These are phyloP conservation scores for Blastomyces parvus DNA, from an alignment of 2,329 filamentous ascomycete genomes.

Conservation along the genomic window DNA sequence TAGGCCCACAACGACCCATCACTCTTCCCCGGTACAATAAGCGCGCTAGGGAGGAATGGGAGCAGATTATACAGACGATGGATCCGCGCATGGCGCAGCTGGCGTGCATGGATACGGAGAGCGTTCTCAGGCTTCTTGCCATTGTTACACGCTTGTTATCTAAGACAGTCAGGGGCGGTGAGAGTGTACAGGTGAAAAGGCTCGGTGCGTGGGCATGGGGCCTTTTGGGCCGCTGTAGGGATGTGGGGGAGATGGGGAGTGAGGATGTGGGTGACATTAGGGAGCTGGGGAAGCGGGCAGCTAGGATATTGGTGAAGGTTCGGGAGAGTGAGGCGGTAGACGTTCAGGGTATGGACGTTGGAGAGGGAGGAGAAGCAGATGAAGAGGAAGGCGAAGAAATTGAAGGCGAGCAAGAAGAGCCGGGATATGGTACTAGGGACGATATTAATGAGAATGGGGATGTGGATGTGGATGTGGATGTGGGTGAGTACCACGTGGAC, in stretches of 20 bases:
- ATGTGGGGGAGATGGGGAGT: conserved; percentile 63
- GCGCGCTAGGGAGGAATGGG: conserved; percentile 49
- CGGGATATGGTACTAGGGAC: not conserved
- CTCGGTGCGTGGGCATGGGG: conserved; percentile 82
- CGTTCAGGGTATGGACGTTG: conserved; percentile 16
- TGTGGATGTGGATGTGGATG: not conserved
- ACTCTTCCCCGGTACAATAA: conserved; percentile 47
- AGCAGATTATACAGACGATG: conserved; percentile 28
- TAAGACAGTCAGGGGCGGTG: conserved; percentile 53
- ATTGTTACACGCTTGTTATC: conserved; percentile 50
- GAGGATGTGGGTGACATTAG: conserved; percentile 66
- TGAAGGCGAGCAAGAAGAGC: conserved; percentile 24
- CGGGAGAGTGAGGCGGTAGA: conserved; percentile 26
- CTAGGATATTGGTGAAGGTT: conserved; percentile 38
- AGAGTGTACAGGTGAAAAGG: conserved; percentile 51
- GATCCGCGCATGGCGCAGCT: conserved; percentile 44
- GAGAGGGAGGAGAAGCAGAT: conserved; percentile 16
- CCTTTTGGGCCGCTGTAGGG: conserved; percentile 63
- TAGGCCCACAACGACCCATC: conserved; percentile 46
- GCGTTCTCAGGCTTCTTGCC: conserved; percentile 56
- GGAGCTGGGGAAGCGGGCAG: conserved; percentile 69
- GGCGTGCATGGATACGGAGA: conserved; percentile 48
- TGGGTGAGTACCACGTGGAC: not conserved
- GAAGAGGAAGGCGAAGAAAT: conserved; percentile 12
- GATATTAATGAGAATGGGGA: conserved; percentile 1